phyloP scores from a whole-genome alignment of 352 stramenopile species.

The Plasmopara muralis region DNA sequence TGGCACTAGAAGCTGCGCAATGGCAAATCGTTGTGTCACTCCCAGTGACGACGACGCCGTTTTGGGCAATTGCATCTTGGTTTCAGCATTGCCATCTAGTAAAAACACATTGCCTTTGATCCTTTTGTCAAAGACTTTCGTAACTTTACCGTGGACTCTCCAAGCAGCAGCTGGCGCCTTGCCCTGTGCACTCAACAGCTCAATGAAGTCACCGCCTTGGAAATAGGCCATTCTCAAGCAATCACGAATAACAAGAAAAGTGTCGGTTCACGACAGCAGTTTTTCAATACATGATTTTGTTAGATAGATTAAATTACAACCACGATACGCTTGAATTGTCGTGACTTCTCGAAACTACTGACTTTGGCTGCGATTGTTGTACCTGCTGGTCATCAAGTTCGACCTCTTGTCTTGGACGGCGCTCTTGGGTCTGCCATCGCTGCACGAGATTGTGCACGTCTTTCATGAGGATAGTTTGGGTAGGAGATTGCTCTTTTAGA shows the following conservation, averaged over 20 bases:
- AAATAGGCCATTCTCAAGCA: slow-evolving; percentile 42
- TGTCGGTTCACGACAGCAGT: slow-evolving; percentile 17
- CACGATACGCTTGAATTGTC: slow-evolving; percentile 12
- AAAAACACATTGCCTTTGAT: slow-evolving; percentile 75
- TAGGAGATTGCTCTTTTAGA: slow-evolving; percentile 52
- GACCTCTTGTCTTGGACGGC: slow-evolving; percentile 7
- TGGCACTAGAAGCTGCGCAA: slow-evolving; percentile 60
- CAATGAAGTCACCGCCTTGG: slow-evolving; percentile 73
- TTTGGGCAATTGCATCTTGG: slow-evolving; percentile 80
- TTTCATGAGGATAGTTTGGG: slow-evolving; percentile 63
- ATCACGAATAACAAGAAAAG: slow-evolving; percentile 8
- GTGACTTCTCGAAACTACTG: slow-evolving; percentile 7
- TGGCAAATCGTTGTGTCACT: slow-evolving; percentile 67
- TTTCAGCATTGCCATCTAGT: slow-evolving; percentile 69
- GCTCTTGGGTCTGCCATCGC: slow-evolving; percentile 49
- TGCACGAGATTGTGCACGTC: slow-evolving; percentile 77
- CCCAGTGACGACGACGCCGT: slow-evolving; percentile 28
- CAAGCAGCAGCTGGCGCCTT: slow-evolving; percentile 59
- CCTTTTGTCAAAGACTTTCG: slow-evolving; percentile 71
- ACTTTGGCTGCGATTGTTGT: slow-evolving; percentile 4
- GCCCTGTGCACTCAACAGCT: slow-evolving; percentile 74
- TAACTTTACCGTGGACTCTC: slow-evolving; percentile 73
- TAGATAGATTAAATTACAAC: slow-evolving; percentile 20
- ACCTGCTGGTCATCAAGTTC: slow-evolving; percentile 5
- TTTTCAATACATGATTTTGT: slow-evolving; percentile 2